Base-by-base conservation (phyloP, 116 monocot species). In the Iris pallida region DNA sequence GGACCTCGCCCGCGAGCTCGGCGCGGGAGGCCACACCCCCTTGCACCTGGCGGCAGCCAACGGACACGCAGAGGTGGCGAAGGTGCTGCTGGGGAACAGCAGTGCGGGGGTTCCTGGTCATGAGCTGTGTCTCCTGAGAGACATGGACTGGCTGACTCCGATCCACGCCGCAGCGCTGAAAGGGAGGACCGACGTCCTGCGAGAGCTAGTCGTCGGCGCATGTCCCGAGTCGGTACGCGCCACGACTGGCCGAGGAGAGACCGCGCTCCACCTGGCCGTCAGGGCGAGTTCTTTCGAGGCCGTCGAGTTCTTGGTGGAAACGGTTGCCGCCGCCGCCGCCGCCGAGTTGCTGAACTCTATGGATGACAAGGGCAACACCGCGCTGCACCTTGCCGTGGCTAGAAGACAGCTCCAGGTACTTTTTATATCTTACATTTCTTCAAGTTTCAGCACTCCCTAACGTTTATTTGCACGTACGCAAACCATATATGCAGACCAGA, bases 11-110 rank as follows among this genome's bases (percentile, higher is more conserved):
- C 0, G 0, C 46, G 43, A 4, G 0, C 0, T 43, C 45, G 42
- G 46, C 16, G 13, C 5, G 5, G 45, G 17, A 14, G 64, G 64
- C 15, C 17, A 16, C 8, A 14, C 43, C 15, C 46, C 64, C 12
- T n/a, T 64, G 4, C 64, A 64, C 17, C 12, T 64, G 45, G 64
- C 64, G n/a, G 41, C 46, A 2, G 64, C 64, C 7, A 46, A 64
- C 15, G 64, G 64, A 15, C 64, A 46, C 16, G 45, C 47, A 7
- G 10, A 0, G 11, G 17, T 64, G 1, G 46, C 8, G 4, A 64
- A n/a, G 3, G 15, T 46, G 45, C 12, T 64, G 43, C 17, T 47
- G 30, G 3, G 30, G 30, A 30, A 30, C 30, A 3, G 3, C 30
- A 30, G 30, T 3, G 30, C 30, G 30, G 16, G 2, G 0, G 46